These are phyloP conservation scores for Nicotiana otophora DNA, from an alignment of 257 asterid species.

Conservation along the genomic window DNA sequence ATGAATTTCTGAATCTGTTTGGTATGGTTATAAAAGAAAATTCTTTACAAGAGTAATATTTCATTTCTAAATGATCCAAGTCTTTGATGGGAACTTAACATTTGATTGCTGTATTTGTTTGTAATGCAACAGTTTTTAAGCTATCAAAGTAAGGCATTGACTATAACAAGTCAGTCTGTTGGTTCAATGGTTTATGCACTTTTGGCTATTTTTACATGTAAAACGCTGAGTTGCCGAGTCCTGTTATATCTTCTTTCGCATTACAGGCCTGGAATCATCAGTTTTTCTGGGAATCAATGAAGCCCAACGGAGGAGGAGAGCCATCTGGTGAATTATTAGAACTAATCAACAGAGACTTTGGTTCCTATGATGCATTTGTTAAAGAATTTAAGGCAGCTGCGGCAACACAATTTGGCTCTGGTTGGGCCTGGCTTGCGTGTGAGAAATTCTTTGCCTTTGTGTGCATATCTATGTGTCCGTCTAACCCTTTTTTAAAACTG, in stretches of 20 bases:
- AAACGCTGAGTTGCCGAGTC: background rate
- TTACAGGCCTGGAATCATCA: slow-evolving; percentile 88
- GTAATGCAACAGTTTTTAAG: background rate
- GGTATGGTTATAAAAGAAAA: background rate
- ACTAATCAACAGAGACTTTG: slow-evolving; percentile 81
- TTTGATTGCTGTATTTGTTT: background rate
- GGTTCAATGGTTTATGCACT: background rate
- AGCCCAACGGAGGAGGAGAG: slow-evolving; percentile 86
- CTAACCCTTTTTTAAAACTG: background rate
- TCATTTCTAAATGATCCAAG: background rate
- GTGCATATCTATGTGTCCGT: background rate
- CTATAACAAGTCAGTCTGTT: background rate
- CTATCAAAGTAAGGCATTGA: background rate
- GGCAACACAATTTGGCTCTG: slow-evolving; percentile 86
- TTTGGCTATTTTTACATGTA: background rate
- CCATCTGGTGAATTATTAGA: slow-evolving; percentile 66
- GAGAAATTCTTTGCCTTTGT: slow-evolving; percentile 31
- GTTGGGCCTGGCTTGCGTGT: slow-evolving; percentile 99
- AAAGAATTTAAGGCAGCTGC: slow-evolving; percentile 84
- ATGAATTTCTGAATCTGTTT: background rate
- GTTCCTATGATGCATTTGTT: slow-evolving; percentile 68
- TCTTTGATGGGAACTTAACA: background rate
- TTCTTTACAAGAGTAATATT: background rate
- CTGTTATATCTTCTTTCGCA: background rate
- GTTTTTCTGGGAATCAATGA: slow-evolving; percentile 94